These are phyloP conservation scores for Catunica adiposa DNA, from an alignment of 2,329 filamentous ascomycete genomes.

Conservation along the genomic window DNA sequence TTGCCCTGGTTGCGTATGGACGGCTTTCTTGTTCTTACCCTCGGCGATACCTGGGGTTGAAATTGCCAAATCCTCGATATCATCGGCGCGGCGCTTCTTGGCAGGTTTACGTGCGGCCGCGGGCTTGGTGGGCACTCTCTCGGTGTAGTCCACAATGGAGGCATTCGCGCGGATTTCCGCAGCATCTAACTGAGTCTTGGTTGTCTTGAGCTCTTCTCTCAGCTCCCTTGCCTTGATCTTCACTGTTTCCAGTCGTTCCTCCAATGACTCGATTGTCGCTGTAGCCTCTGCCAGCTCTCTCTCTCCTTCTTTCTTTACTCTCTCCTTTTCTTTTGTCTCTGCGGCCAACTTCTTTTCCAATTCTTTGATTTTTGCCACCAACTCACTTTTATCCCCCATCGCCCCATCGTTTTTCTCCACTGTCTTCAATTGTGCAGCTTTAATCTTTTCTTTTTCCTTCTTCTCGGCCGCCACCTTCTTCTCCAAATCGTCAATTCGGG, in stretches of 20 bases:
- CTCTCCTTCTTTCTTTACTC: constrained; percentile 29
- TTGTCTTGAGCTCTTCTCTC: constrained; percentile 25
- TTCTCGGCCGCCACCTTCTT: constrained; percentile 26
- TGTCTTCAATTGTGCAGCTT: constrained; percentile 19
- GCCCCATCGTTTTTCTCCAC: background rate
- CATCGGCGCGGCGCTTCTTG: constrained; percentile 31
- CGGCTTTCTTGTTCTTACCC: constrained; percentile 40
- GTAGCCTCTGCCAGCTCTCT: constrained; percentile 44
- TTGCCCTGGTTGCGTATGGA: constrained; percentile 46
- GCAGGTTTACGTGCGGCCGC: constrained; percentile 21
- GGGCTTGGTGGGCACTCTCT: constrained; percentile 21
- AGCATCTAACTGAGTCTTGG: constrained; percentile 27
- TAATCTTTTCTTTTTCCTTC: constrained; percentile 30
- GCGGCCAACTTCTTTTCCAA: constrained; percentile 22
- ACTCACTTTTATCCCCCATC: constrained; percentile 8
- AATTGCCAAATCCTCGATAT: constrained; percentile 31
- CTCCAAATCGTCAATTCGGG: constrained; percentile 23
- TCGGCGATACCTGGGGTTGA: constrained; percentile 28
- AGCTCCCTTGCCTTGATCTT: constrained; percentile 55
- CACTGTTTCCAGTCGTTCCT: constrained; percentile 53
- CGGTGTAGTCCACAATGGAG: background rate
- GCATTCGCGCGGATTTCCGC: constrained; percentile 16
- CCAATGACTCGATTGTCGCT: constrained; percentile 44
- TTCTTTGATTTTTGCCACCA: constrained; percentile 11
- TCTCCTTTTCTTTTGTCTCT: constrained; percentile 32